Evolutionary conservation across 441 rosid species (phyloP).

Genomic region (Adansonia rubrostipa): DNA sequence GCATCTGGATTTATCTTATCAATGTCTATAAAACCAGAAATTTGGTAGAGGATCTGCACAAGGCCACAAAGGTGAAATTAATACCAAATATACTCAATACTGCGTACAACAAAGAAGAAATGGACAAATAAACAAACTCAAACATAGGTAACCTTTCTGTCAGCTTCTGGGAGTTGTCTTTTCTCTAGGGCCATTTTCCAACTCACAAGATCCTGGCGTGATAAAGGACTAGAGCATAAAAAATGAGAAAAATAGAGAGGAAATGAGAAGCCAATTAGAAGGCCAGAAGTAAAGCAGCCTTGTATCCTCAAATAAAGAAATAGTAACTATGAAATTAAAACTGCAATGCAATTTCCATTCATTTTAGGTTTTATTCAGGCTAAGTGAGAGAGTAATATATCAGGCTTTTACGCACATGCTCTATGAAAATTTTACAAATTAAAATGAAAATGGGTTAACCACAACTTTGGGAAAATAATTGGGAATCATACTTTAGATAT

Average conservation of each 20-base stretch:
- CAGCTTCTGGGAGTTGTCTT: slow-evolving; percentile 81
- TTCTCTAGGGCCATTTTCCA: slow-evolving; percentile 98
- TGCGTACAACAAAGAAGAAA: not conserved
- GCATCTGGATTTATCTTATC: slow-evolving; percentile 85
- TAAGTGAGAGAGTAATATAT: not conserved
- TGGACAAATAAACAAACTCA: slow-evolving; percentile 20
- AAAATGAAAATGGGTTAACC: not conserved
- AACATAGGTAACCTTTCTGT: slow-evolving; percentile 61
- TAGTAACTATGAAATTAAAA: not conserved
- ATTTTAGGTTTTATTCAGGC: not conserved
- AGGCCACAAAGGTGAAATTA: slow-evolving; percentile 25
- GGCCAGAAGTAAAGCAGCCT: not conserved
- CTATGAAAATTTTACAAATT: not conserved
- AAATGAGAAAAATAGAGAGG: slow-evolving; percentile 1
- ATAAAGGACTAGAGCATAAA: slow-evolving; percentile 56
- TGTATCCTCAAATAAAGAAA: not conserved
- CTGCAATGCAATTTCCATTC: slow-evolving; percentile 13
- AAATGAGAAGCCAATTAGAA: slow-evolving; percentile 23
- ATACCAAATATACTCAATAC: slow-evolving; percentile 17
- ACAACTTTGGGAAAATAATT: not conserved
- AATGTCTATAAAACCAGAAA: slow-evolving; percentile 87
- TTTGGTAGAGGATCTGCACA: slow-evolving; percentile 60
- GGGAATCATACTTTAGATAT: slow-evolving; percentile 4
- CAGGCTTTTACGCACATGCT: not conserved
- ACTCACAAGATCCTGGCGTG: slow-evolving; percentile 94